These are phyloP conservation scores for Castanea crenata DNA, from an alignment of 306 rosid genomes.

Conservation along the genomic window DNA sequence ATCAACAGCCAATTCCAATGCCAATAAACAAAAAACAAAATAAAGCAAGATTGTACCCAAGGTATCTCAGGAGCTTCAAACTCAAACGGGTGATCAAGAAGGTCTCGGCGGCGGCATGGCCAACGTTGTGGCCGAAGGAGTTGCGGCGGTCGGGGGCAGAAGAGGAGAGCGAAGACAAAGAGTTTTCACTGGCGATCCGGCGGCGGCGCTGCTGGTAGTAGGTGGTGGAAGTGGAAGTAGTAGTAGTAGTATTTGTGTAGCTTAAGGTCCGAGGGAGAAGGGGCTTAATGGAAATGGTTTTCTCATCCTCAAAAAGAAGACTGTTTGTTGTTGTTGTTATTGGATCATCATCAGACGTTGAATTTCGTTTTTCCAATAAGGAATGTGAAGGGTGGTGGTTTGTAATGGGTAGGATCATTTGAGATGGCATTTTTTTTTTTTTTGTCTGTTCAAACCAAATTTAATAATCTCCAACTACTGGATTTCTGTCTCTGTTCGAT, in stretches of 20 bases:
- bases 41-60: constrained; percentile 50
- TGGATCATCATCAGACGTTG: no score
- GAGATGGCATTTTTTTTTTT: no score
- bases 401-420: no score
- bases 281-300: constrained; percentile 31
- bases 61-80: constrained; percentile 63
- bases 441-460: no score
- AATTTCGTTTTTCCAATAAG: no score
- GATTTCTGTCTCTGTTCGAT: no score
- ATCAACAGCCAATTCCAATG: no score
- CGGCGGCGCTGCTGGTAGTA: constrained; percentile 60
- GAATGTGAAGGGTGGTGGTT: no score
- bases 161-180: constrained; percentile 30
- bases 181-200: constrained; percentile 54
- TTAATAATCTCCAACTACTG: no score
- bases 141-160: not conserved
- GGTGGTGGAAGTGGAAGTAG: not conserved
- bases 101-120: constrained; percentile 61
- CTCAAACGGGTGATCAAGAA: constrained; percentile 60
- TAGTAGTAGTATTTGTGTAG: constrained; percentile 13
- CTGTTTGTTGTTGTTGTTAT: constrained; percentile 15
- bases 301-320: constrained; percentile 42
- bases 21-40: no score
- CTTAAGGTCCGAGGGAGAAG: constrained; percentile 55
- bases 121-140: constrained; percentile 40